phyloP scores from a whole-genome alignment of 441 rosid genomes.

The Biscutella laevigata region DNA sequence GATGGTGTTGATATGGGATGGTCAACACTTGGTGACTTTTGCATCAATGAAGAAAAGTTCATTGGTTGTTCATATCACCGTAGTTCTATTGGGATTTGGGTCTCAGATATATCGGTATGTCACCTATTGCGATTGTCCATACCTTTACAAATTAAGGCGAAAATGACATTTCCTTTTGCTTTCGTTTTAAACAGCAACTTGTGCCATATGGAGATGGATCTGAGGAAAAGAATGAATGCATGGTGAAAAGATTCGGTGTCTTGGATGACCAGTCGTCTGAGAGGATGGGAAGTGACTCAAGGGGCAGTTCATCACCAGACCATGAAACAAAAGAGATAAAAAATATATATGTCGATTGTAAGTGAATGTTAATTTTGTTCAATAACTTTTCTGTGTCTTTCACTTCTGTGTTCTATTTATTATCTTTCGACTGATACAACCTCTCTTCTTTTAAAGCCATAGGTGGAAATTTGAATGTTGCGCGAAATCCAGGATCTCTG shows the following conservation, averaged over 20 bases:
- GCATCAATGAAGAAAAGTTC: slow-evolving; percentile 74
- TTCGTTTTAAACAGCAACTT: slow-evolving; percentile 41
- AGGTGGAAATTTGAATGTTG: slow-evolving; percentile 48
- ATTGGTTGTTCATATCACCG: slow-evolving; percentile 75
- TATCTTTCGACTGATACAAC: slow-evolving; percentile 13
- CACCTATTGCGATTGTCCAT: slow-evolving; percentile 2
- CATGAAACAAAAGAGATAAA: slow-evolving; percentile 69
- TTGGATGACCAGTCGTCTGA: slow-evolving; percentile 32
- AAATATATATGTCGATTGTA: slow-evolving; percentile 91
- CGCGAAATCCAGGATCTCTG: slow-evolving; percentile 35
- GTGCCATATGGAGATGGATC: slow-evolving; percentile 57
- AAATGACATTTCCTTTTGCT: no score
- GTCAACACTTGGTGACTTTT: slow-evolving; percentile 84
- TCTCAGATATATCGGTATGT: slow-evolving; percentile 64
- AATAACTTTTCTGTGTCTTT: neutral
- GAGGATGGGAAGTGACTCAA: slow-evolving; percentile 36
- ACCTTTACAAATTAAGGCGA: no score
- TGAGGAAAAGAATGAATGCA: slow-evolving; percentile 34
- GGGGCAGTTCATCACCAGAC: slow-evolving; percentile 53
- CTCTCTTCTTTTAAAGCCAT: slow-evolving; percentile 42
- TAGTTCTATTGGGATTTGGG: slow-evolving; percentile 83
- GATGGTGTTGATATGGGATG: slow-evolving; percentile 80
- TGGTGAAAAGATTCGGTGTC: slow-evolving; percentile 34
- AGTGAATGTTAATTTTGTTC: slow-evolving; percentile 29
- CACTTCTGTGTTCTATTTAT: neutral